These are phyloP conservation scores for Staphylotrichum longicolle DNA, from an alignment of 495 filamentous ascomycete species.

Conservation along the genomic window DNA sequence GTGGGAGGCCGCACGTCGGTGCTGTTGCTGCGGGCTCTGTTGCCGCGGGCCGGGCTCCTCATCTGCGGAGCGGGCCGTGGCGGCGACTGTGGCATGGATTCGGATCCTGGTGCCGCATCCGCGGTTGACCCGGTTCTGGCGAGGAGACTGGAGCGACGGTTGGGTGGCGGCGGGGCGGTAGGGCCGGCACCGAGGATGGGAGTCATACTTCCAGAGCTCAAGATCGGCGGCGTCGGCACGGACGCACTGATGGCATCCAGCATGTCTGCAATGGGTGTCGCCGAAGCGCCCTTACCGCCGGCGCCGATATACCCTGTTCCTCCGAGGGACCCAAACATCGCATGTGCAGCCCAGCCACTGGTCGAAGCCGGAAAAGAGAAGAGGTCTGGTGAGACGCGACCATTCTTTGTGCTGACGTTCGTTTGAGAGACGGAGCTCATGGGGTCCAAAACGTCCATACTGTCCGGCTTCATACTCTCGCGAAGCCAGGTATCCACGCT, in stretches of 20 bases:
- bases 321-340: slow-evolving; percentile 43
- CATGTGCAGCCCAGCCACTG: slow-evolving; percentile 42
- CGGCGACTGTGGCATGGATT: slow-evolving; percentile 23
- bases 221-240: slow-evolving; percentile 28
- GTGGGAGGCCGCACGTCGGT: slow-evolving; percentile 29
- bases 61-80: slow-evolving; percentile 24
- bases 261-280: slow-evolving; percentile 37
- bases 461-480: slow-evolving; percentile 42
- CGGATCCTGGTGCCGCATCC: slow-evolving; percentile 11
- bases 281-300: slow-evolving; percentile 15
- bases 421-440: slow-evolving; percentile 30
- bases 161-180: slow-evolving; percentile 38
- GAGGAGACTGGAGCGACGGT: slow-evolving; percentile 46
- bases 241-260: slow-evolving; percentile 41
- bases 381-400: slow-evolving; percentile 43
- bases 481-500: slow-evolving; percentile 46
- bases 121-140: slow-evolving; percentile 35
- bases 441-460: slow-evolving; percentile 21
- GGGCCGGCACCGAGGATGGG: slow-evolving; percentile 17
- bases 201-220: slow-evolving; percentile 30
- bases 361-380: slow-evolving; percentile 44
- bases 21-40: slow-evolving; percentile 41
- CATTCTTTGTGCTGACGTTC: slow-evolving; percentile 21
- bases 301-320: slow-evolving; percentile 38
- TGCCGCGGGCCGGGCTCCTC: slow-evolving; percentile 28